phyloP scores from a whole-genome alignment of 192 early-diverging fungal genomes.

The Coemansia sp. region DNA sequence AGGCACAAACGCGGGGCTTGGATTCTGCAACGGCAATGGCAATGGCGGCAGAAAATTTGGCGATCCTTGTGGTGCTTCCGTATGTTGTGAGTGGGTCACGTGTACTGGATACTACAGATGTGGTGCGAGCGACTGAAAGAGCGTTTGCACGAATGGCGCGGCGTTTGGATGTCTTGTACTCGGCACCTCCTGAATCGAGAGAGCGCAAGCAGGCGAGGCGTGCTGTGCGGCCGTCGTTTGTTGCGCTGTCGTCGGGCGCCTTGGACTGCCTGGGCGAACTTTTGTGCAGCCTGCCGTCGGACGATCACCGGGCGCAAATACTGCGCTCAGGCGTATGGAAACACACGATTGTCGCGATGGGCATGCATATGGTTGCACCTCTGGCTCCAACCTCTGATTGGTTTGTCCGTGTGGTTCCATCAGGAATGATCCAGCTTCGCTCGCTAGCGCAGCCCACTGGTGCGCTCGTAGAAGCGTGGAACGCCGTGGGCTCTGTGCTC shows the following conservation, averaged over 20 bases:
- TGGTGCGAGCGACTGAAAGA: background rate
- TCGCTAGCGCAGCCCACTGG: background rate
- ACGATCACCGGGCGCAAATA: conserved; percentile 3
- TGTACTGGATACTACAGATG: background rate
- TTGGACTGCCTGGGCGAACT: conserved; percentile 14
- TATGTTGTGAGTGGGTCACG: conserved; percentile 4
- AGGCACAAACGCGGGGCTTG: background rate
- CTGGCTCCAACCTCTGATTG: conserved; percentile 9
- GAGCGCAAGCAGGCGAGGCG: conserved; percentile 11
- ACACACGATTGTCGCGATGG: conserved; percentile 39
- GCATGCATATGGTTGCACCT: conserved; percentile 28
- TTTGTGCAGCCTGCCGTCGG: conserved; percentile 7
- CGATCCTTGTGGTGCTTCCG: conserved; percentile 30
- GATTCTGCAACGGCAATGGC: conserved; percentile 14
- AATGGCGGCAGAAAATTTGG: conserved; percentile 27
- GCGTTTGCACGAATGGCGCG: conserved; percentile 15
- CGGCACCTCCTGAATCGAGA: background rate
- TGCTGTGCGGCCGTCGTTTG: conserved; percentile 14
- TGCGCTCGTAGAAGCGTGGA: conserved; percentile 27
- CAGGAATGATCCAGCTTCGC: conserved; percentile 26
- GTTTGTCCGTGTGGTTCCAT: conserved; percentile 32
- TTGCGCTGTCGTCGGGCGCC: conserved; percentile 28
- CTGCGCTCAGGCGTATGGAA: conserved; percentile 34
- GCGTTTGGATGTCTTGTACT: background rate
- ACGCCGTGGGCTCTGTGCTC: conserved; percentile 25